Base-by-base conservation (phyloP, 2,329 filamentous ascomycete genomes). In the Lachnellula hyalina region DNA sequence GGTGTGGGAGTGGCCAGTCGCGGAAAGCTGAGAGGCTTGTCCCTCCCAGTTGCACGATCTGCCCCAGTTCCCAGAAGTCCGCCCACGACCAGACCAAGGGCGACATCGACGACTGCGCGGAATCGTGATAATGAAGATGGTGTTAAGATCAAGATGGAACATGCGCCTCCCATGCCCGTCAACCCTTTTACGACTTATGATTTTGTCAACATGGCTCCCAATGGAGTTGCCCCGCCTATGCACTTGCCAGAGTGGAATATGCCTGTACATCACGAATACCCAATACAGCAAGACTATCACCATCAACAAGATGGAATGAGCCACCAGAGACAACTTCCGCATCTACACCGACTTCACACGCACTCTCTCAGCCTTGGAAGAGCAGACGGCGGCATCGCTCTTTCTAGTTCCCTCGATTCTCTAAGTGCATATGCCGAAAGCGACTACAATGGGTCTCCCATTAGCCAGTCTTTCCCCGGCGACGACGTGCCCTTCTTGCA, bases 1-100 rank as follows among this genome's bases (percentile, higher is more conserved):
- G 91, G 91, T 42, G 90, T 96, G 47, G 93, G 93, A 50, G 93
- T 97, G 56, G 93, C 93, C 54, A 96, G 92, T 73, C 86, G 93
- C 67, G 93, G 93, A 69, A 97, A 97, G 77, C 84, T 97, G 60
- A 84, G 93, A 59, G 93, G 93, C 40, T 78, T 96, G 63, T 92
- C 92, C 54, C 77, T 96, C 55, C 83, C 83, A 55, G 79, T 86
- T 59, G 83, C 82, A 53, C 84, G 84, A 68, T 80, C 81, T 15
- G 72, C 79, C 21, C 74, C 78, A 2, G 71, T 73, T 2, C 72
- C 75, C 7, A 66, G 61, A 52, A 70, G 66, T 50, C 67, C 67
- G 14, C 60, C 65, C n/a, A 41, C 55, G 21, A 59, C 56, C 32
- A 60, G 67, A 50, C 62, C 61, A 25, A 62, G 67, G 58, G 63